These are phyloP conservation scores for Trametes pubescens DNA, from an alignment of 1,284 basidiomycete species.

Conservation along the genomic window DNA sequence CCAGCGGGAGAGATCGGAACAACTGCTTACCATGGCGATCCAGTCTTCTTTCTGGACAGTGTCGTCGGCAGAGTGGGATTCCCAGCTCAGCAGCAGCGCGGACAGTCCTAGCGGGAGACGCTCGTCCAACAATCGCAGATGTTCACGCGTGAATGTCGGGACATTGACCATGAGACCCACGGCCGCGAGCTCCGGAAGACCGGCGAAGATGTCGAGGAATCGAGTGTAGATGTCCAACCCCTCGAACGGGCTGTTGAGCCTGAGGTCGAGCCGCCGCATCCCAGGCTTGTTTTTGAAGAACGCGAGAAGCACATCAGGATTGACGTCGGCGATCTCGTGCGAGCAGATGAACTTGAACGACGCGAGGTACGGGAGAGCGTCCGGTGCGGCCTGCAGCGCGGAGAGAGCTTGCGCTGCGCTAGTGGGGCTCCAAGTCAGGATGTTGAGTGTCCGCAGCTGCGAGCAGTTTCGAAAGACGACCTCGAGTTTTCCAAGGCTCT, in stretches of 20 bases:
- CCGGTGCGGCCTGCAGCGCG: constrained; percentile 3
- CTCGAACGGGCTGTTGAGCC: not conserved
- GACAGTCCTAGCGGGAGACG: constrained; percentile 3
- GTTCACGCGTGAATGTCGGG: not conserved
- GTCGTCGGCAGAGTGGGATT: not conserved
- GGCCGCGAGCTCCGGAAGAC: constrained; percentile 12
- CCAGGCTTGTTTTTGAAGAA: constrained; percentile 13
- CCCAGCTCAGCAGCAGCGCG: constrained; percentile 9
- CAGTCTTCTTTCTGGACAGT: not conserved
- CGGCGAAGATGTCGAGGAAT: not conserved
- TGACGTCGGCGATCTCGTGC: not conserved
- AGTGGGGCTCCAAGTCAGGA: not conserved
- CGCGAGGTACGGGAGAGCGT: constrained; percentile 17
- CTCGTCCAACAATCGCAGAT: not conserved
- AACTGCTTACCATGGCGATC: not conserved
- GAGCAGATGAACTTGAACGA: constrained; percentile 20
- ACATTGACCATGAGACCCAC: constrained; percentile 5
- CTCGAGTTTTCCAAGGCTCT: not conserved
- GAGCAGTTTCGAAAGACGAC: constrained; percentile 16
- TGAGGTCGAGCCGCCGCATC: constrained; percentile 22
- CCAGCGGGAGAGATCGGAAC: not conserved
- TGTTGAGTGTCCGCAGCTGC: constrained; percentile 12
- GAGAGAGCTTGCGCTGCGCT: not conserved
- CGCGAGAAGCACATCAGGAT: not conserved
- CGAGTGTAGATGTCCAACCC: not conserved